Evolutionary conservation across 768 basidiomycete species (phyloP).

Genomic region (Termitomyces heimii): DNA sequence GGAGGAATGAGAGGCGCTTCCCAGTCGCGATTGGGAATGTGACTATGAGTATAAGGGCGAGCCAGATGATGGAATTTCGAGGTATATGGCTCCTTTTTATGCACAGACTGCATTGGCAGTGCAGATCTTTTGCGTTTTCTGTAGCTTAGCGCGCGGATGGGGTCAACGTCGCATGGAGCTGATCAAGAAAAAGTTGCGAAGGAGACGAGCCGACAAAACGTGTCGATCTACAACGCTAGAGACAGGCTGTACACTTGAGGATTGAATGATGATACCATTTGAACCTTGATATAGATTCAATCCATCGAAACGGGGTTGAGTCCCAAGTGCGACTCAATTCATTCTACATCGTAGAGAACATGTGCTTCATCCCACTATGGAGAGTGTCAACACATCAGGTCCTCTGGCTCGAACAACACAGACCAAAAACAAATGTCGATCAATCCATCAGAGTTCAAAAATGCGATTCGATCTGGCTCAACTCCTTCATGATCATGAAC

Average conservation of each 20-base stretch:
- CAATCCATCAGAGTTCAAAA: background rate
- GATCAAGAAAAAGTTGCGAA: constrained; percentile 19
- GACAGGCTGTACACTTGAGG: constrained; percentile 26
- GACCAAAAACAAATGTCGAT: background rate
- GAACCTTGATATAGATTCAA: constrained; percentile 5
- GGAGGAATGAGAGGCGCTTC: constrained; percentile 27
- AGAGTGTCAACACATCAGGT: background rate
- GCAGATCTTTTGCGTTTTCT: constrained; percentile 24
- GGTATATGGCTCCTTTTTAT: constrained; percentile 38
- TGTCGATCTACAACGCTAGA: constrained; percentile 10
- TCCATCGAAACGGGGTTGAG: constrained; percentile 4
- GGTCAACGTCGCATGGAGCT: constrained; percentile 14
- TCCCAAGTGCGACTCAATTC: background rate
- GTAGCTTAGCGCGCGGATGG: constrained; percentile 20
- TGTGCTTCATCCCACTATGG: background rate
- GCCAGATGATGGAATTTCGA: constrained; percentile 29
- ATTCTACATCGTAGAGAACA: background rate
- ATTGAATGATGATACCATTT: constrained; percentile 8
- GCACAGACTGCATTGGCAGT: constrained; percentile 30
- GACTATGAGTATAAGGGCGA: constrained; percentile 16
- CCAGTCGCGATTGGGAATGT: constrained; percentile 22
- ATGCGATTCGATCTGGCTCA: background rate
- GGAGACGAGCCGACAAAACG: constrained; percentile 11
- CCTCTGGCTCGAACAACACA: background rate
- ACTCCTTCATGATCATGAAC: background rate